Percentiles rank a stretch among this genome's conserved stretches.
Conservation (phyloP, 148 eudicot genomes). For the Rhododendron vialii region DNA sequence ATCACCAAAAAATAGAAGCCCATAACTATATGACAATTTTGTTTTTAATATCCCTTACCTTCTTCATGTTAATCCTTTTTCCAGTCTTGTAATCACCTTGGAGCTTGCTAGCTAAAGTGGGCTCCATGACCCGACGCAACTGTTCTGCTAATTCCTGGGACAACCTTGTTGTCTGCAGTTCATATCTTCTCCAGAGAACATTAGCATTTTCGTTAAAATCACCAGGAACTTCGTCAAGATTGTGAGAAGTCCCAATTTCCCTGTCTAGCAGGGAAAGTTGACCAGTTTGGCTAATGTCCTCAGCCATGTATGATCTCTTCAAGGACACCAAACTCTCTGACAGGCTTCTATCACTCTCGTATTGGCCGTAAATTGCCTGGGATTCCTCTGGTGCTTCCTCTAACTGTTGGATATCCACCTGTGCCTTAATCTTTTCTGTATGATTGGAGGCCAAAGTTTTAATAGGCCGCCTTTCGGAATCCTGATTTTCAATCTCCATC, state of each 20-base stretch:
- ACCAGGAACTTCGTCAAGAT: slow-evolving; percentile 36
- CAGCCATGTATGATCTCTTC: slow-evolving; percentile 41
- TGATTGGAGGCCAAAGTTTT: slow-evolving; percentile 24
- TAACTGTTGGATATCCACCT: slow-evolving; percentile 17
- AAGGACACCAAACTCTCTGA: slow-evolving; percentile 58
- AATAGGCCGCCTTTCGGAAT: slow-evolving; percentile 30
- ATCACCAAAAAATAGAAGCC: neutral
- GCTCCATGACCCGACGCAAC: slow-evolving; percentile 91
- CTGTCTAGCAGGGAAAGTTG: slow-evolving; percentile 28
- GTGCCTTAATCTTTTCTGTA: slow-evolving; percentile 33
- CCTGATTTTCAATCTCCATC: slow-evolving; percentile 35
- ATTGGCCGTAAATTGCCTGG: slow-evolving; percentile 17
- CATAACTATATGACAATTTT: neutral
- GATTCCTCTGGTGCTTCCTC: slow-evolving; percentile 33
- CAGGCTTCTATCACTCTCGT: slow-evolving; percentile 20
- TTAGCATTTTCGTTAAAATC: slow-evolving; percentile 51
- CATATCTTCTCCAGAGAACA: slow-evolving; percentile 72
- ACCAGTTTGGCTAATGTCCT: slow-evolving; percentile 29
- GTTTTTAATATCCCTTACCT: slow-evolving; percentile 36
- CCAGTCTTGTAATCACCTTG: slow-evolving; percentile 98
- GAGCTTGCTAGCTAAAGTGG: slow-evolving; percentile 95
- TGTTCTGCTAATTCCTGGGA: slow-evolving; percentile 98
- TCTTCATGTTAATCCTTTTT: slow-evolving; percentile 97
- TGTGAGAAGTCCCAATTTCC: slow-evolving; percentile 38
- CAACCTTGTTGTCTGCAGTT: slow-evolving; percentile 68